Conservation (phyloP, 345 rosid genomes). For the Conringia planisiliqua region DNA sequence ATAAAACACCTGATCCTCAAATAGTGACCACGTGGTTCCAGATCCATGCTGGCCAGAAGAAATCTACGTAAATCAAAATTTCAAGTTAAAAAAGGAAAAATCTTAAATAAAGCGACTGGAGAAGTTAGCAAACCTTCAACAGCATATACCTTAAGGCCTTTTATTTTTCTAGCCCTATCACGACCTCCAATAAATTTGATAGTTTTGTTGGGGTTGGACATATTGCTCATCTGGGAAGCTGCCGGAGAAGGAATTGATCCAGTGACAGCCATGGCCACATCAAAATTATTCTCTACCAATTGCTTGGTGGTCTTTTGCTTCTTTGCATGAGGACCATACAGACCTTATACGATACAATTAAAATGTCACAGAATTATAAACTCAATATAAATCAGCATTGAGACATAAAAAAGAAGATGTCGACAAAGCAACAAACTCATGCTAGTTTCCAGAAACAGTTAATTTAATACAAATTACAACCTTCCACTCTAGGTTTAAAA, state of each 20-base stretch:
- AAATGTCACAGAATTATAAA: constrained; percentile 24
- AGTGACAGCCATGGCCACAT: constrained; percentile 47
- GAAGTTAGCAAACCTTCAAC: constrained; percentile 16
- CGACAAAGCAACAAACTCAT: neutral
- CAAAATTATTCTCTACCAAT: constrained; percentile 55
- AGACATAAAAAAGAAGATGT: neutral
- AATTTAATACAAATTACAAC: constrained; percentile 1
- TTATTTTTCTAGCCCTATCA: constrained; percentile 75
- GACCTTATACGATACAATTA: constrained; percentile 45
- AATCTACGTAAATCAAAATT: constrained; percentile 47
- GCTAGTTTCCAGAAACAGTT: constrained; percentile 1
- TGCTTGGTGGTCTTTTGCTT: constrained; percentile 76
- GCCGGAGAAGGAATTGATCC: constrained; percentile 81
- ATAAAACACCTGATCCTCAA: constrained; percentile 91
- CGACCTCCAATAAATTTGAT: constrained; percentile 70
- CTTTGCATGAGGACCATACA: constrained; percentile 72
- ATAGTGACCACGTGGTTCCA: constrained; percentile 88
- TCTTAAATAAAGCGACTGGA: neutral
- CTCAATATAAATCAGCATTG: neutral
- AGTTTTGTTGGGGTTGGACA: constrained; percentile 76
- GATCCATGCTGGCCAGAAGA: constrained; percentile 71
- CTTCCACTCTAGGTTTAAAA: constrained; percentile 13
- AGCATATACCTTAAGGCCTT: constrained; percentile 67
- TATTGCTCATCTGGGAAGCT: constrained; percentile 92
- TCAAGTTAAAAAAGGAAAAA: constrained; percentile 2